Percentiles rank a stretch among this genome's conserved stretches.
These are phyloP conservation scores for Coemansia sp. DNA, from an alignment of 192 early-diverging fungal species.

Conservation along the genomic window DNA sequence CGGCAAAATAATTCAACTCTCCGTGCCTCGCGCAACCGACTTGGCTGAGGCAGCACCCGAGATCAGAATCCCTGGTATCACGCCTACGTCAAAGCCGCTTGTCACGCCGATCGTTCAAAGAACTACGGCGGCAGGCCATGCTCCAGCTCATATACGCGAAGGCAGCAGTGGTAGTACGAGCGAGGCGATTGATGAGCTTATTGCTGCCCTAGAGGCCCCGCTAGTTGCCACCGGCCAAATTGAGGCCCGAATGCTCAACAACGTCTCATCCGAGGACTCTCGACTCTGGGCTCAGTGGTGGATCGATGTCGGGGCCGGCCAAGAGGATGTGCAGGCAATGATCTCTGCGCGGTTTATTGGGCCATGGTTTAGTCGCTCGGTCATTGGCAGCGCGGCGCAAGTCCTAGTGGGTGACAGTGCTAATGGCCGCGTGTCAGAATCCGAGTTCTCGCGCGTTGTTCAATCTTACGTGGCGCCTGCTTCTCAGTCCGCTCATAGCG, in stretches of 20 bases:
- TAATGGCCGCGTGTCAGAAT: background rate
- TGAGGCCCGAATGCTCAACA: background rate
- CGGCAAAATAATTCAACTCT: background rate
- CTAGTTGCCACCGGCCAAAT: conserved; percentile 18
- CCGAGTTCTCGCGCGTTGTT: background rate
- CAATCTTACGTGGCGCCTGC: background rate
- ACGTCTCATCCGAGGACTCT: background rate
- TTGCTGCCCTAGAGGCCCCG: conserved; percentile 23
- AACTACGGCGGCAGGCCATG: background rate
- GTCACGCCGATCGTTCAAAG: conserved; percentile 1
- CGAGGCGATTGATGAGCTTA: background rate
- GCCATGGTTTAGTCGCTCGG: conserved; percentile 31
- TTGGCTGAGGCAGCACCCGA: background rate
- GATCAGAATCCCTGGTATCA: background rate
- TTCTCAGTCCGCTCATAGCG: background rate
- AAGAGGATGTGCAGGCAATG: background rate
- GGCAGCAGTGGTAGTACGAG: background rate
- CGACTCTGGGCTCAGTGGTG: conserved; percentile 22
- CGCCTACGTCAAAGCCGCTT: background rate
- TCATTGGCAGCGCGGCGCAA: conserved; percentile 12
- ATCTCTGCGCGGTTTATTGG: conserved; percentile 17
- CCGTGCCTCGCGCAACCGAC: background rate
- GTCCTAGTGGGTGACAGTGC: background rate
- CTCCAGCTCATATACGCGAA: background rate
- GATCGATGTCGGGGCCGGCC: conserved; percentile 2